phyloP scores from a whole-genome alignment of 2,329 filamentous ascomycete species.

The Ophiostoma angusticollis region DNA sequence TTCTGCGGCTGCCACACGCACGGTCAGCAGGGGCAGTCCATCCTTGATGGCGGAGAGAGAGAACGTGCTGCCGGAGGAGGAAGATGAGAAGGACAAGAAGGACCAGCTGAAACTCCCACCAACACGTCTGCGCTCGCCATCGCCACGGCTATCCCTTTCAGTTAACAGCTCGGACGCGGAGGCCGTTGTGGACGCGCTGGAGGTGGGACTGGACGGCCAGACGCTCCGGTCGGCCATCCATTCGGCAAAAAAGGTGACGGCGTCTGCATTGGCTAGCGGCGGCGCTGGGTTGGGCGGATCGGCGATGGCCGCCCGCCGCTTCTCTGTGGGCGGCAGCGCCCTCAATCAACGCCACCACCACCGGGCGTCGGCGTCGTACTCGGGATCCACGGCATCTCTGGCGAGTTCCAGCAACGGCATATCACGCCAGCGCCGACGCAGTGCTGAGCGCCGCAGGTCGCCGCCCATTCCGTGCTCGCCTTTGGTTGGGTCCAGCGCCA shows the following conservation, averaged over 20 bases:
- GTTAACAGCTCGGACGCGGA: slow-evolving; percentile 17
- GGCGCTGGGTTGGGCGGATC: slow-evolving; percentile 24
- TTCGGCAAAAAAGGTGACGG: slow-evolving; percentile 31
- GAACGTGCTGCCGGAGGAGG: too few species aligned
- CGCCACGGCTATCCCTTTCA: slow-evolving; percentile 14
- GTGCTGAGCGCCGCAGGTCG: slow-evolving; percentile 36
- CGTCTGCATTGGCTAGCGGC: slow-evolving; percentile 32
- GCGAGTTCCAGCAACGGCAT: slow-evolving; percentile 43
- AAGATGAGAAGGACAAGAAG: slow-evolving; percentile 42
- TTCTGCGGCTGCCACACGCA: slow-evolving; percentile 30
- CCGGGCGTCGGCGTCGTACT: slow-evolving; percentile 23
- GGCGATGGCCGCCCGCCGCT: slow-evolving; percentile 9
- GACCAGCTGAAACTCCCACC: slow-evolving; percentile 17
- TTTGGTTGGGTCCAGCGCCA: slow-evolving; percentile 20
- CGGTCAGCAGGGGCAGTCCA: too few species aligned
- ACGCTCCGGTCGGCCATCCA: slow-evolving; percentile 45
- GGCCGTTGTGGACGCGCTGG: slow-evolving; percentile 1
- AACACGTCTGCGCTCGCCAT: slow-evolving; percentile 8
- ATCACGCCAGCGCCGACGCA: slow-evolving; percentile 35
- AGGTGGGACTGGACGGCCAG: slow-evolving; percentile 35
- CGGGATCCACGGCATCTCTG: slow-evolving; percentile 23
- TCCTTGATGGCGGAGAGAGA: too few species aligned
- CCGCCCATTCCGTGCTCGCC: slow-evolving; percentile 42
- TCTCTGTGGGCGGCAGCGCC: slow-evolving; percentile 10
- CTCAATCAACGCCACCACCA: slow-evolving; percentile 20